These are phyloP conservation scores for Populus hybrid DNA, from an alignment of 441 rosid genomes.

Conservation along the genomic window DNA sequence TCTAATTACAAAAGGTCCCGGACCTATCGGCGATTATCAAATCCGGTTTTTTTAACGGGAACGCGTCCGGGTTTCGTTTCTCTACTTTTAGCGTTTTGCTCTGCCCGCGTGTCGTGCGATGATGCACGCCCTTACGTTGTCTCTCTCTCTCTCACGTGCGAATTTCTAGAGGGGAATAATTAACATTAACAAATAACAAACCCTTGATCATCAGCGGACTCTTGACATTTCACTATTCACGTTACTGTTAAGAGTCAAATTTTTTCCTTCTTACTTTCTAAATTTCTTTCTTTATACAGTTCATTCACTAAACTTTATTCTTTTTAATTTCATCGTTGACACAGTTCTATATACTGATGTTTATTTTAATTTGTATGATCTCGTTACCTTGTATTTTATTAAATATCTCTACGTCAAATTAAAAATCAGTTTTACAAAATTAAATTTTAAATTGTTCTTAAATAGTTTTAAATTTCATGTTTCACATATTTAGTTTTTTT, in stretches of 20 bases:
- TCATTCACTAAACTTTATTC: neutral
- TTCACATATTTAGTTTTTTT: no score
- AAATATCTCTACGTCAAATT: neutral
- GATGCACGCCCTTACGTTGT: constrained; percentile 30
- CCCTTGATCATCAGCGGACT: neutral
- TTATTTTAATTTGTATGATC: neutral
- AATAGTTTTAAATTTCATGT: no score
- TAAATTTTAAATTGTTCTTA: no score
- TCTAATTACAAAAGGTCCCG: constrained; percentile 46
- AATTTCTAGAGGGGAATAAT: neutral
- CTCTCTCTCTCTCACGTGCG: neutral
- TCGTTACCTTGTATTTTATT: neutral
- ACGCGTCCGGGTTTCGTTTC: constrained; percentile 73
- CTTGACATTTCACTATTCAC: neutral
- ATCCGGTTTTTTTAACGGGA: constrained; percentile 44
- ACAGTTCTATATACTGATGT: neutral
- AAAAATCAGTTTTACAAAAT: no score
- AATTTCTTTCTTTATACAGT: neutral
- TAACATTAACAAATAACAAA: neutral
- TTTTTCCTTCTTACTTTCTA: neutral
- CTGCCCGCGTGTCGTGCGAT: constrained; percentile 21
- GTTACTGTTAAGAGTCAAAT: neutral
- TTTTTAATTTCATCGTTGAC: no score
- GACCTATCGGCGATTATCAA: constrained; percentile 77
- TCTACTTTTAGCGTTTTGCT: constrained; percentile 18